phyloP scores from a whole-genome alignment of 2,329 filamentous ascomycete species.

The Cladosporium sp. region DNA sequence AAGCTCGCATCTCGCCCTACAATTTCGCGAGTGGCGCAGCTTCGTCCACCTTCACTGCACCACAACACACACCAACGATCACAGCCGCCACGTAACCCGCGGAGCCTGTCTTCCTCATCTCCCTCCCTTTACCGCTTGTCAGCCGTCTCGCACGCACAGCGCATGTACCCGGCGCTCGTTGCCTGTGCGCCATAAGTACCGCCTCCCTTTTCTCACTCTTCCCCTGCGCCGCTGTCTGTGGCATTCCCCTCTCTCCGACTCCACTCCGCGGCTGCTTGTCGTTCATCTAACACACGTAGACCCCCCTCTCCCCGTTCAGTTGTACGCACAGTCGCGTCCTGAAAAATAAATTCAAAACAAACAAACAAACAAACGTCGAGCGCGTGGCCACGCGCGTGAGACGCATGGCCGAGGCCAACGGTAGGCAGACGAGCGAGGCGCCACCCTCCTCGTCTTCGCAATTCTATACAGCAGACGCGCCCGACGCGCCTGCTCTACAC shows the following conservation, averaged over 20 bases:
- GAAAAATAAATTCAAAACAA: not conserved
- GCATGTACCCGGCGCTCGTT: no score
- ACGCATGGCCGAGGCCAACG: constrained; percentile 8
- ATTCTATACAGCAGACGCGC: constrained; percentile 11
- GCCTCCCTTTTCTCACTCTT: constrained; percentile 1
- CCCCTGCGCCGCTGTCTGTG: not conserved
- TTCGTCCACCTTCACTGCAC: not conserved
- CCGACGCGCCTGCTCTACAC: not conserved
- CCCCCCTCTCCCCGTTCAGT: not conserved
- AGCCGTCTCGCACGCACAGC: no score
- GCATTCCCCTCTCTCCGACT: not conserved
- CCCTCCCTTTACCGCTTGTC: no score
- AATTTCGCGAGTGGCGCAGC: constrained; percentile 1
- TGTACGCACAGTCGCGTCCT: not conserved
- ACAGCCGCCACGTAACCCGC: no score
- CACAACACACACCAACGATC: not conserved
- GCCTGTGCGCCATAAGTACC: constrained; percentile 11
- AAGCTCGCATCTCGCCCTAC: not conserved
- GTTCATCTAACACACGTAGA: not conserved
- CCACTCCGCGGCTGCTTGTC: not conserved
- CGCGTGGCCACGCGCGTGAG: not conserved
- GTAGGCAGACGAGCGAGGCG: constrained; percentile 14
- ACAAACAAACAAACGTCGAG: not conserved
- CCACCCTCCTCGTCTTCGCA: constrained; percentile 15
- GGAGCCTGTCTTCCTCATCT: no score